Percentiles rank a stretch among this genome's conserved stretches.
These are phyloP conservation scores for Globisporangium splendens DNA, from an alignment of 352 stramenopile species.

Conservation along the genomic window DNA sequence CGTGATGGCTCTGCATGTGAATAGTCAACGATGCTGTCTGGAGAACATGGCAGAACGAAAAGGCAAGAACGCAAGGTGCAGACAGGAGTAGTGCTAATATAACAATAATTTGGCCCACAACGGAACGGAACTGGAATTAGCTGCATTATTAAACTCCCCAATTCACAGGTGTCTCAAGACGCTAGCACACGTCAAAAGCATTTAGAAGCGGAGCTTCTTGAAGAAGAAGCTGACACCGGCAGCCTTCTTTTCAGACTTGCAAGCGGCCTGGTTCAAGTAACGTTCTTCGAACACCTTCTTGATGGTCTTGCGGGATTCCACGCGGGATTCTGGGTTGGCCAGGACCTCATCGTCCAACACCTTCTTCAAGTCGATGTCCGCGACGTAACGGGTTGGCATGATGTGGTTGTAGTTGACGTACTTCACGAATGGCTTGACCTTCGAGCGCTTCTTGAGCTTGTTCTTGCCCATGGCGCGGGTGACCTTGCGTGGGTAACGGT, in stretches of 20 bases:
- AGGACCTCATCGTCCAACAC: constrained; percentile 91
- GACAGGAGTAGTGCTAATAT: constrained; percentile 1
- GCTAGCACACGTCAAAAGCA: constrained; percentile 21
- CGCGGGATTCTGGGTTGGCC: constrained; percentile 71
- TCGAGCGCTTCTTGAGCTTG: constrained; percentile 97
- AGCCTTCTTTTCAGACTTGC: constrained; percentile 98
- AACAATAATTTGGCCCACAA: constrained; percentile 25
- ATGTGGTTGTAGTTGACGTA: constrained; percentile 99
- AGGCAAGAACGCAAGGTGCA: background rate
- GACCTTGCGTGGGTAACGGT: constrained; percentile 96
- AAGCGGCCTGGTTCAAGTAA: constrained; percentile 94
- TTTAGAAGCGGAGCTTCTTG: constrained; percentile 99
- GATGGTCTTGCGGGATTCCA: constrained; percentile 97
- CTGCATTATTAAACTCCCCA: constrained; percentile 54
- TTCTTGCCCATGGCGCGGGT: constrained; percentile 96
- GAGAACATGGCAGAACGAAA: background rate
- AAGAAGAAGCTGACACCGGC: constrained; percentile 98
- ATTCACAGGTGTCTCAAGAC: constrained; percentile 43
- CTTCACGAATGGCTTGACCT: constrained; percentile 99
- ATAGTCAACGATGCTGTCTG: too few species aligned
- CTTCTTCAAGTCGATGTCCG: constrained; percentile 99
- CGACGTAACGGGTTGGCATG: constrained; percentile 99
- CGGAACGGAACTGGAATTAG: constrained; percentile 63
- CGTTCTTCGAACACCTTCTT: constrained; percentile 99
- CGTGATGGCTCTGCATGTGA: too few species aligned